phyloP scores from a whole-genome alignment of 768 basidiomycete genomes.

The Suillus subalutaceus region DNA sequence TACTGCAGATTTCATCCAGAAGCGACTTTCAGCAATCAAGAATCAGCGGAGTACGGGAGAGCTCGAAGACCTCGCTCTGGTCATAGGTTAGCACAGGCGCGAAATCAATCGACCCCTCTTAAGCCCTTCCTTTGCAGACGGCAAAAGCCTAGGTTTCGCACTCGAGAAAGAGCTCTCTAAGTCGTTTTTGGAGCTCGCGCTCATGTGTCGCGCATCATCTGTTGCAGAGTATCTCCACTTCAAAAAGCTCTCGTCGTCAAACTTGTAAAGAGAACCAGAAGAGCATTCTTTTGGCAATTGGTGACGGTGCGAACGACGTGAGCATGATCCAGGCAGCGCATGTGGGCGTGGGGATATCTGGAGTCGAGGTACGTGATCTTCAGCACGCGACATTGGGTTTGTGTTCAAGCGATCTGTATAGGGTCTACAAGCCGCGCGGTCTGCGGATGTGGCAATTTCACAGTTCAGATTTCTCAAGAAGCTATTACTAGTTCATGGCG shows the following conservation, averaged over 20 bases:
- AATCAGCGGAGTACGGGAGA: constrained; percentile 91
- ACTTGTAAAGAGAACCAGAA: constrained; percentile 96
- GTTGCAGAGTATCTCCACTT: constrained; percentile 75
- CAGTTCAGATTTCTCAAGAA: constrained; percentile 97
- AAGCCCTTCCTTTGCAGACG: constrained; percentile 54
- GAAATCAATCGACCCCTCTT: background rate
- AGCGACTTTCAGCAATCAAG: constrained; percentile 89
- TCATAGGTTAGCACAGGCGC: constrained; percentile 69
- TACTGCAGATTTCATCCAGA: constrained; percentile 85
- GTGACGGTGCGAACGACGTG: constrained; percentile 98
- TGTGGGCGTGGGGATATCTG: constrained; percentile 96
- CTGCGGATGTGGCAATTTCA: constrained; percentile 96
- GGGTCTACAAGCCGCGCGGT: constrained; percentile 98
- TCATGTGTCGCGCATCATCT: constrained; percentile 96
- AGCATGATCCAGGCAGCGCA: constrained; percentile 99
- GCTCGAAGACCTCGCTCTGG: constrained; percentile 89
- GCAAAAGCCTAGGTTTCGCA: constrained; percentile 91
- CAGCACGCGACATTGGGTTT: background rate
- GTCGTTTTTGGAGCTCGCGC: constrained; percentile 89
- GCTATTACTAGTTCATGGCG: constrained; percentile 92
- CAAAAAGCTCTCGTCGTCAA: constrained; percentile 98
- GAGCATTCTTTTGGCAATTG: constrained; percentile 92
- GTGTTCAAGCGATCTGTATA: constrained; percentile 28
- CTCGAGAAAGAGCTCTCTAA: constrained; percentile 92
- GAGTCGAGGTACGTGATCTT: constrained; percentile 73